Evolutionary conservation across 441 rosid genomes (phyloP).

Genomic region (Lepidium campestre): DNA sequence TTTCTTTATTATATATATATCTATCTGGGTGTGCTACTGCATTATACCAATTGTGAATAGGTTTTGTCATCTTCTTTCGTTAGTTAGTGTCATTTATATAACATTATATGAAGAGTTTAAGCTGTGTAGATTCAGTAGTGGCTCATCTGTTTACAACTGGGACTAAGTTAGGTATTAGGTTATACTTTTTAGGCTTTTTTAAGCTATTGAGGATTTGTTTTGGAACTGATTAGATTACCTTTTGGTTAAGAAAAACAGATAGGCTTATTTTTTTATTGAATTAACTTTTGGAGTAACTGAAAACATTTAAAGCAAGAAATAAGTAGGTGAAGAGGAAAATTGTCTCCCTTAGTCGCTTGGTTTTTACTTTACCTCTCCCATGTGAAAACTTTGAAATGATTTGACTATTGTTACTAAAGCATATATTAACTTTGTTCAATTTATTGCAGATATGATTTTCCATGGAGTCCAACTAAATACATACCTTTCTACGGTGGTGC

Average conservation of each 20-base stretch:
- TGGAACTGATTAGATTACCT: constrained; percentile 7
- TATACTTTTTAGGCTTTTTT: neutral
- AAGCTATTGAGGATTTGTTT: constrained; percentile 12
- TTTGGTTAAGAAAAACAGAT: neutral
- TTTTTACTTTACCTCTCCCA: neutral
- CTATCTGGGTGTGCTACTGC: constrained; percentile 9
- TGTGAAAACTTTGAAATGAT: neutral
- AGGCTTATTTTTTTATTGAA: neutral
- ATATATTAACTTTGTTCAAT: neutral
- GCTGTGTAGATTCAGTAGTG: constrained; percentile 36
- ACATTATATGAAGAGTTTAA: constrained; percentile 15
- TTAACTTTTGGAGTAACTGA: constrained; percentile 9
- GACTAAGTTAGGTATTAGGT: constrained; percentile 25
- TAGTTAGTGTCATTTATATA: constrained; percentile 5
- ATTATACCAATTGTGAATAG: constrained; percentile 32
- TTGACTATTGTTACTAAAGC: neutral
- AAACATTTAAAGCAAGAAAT: neutral
- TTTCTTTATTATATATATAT: constrained; percentile 12
- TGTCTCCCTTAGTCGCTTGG: neutral
- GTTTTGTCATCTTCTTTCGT: constrained; percentile 19
- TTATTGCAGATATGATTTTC: constrained; percentile 59
- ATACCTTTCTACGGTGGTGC: constrained; percentile 86
- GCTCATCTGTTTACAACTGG: constrained; percentile 25
- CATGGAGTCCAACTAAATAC: constrained; percentile 58
- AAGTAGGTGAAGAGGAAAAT: neutral